A percentile compares a stretch with the other conserved stretches of the same genome.
Evolutionary conservation across 2,329 filamentous ascomycete genomes (phyloP).

Genomic region (Ophioceras dolichostomum): DNA sequence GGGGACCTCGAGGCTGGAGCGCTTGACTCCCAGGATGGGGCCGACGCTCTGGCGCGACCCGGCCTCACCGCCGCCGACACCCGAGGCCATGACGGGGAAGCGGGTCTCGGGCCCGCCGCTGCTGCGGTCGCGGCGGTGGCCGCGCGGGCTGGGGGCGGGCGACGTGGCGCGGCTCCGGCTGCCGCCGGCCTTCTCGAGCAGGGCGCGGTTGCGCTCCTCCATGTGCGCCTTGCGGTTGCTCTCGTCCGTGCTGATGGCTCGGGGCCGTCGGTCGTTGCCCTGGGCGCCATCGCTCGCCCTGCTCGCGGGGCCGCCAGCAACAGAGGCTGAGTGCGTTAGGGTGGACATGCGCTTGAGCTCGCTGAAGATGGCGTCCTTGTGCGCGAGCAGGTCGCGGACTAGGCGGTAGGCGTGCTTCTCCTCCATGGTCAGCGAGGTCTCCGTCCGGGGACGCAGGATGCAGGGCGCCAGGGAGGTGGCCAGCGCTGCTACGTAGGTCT

Average conservation of each 20-base stretch:
- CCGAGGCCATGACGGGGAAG: conserved; percentile 69
- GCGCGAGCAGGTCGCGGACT: conserved; percentile 79
- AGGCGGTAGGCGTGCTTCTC: conserved; percentile 88
- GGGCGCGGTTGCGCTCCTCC: conserved; percentile 80
- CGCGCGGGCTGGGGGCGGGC: conserved; percentile 47
- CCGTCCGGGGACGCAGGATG: conserved; percentile 73
- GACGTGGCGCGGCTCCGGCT: conserved; percentile 62
- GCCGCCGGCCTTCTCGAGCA: conserved; percentile 54
- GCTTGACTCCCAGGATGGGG: conserved; percentile 38
- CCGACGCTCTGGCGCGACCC: conserved; percentile 35
- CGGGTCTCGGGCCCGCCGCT: conserved; percentile 61
- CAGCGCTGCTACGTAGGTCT: conserved; percentile 66
- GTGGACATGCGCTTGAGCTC: conserved; percentile 85
- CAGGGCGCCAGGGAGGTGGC: conserved; percentile 70
- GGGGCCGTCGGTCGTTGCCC: conserved; percentile 48
- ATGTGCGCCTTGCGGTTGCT: conserved; percentile 87
- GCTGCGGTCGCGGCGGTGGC: conserved; percentile 70
- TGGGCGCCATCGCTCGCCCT: neutral
- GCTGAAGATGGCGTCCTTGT: conserved; percentile 92
- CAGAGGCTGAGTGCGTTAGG: conserved; percentile 51
- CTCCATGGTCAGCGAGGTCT: conserved; percentile 87
- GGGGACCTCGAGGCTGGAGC: conserved; percentile 74
- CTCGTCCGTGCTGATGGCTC: conserved; percentile 90
- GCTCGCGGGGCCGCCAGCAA: conserved; percentile 14
- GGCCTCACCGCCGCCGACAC: too few relatives aligned